Percentiles rank a stretch among this genome's conserved stretches.
phyloP scores from a whole-genome alignment of 495 filamentous ascomycete species.

The Lophiotrema nucula region DNA sequence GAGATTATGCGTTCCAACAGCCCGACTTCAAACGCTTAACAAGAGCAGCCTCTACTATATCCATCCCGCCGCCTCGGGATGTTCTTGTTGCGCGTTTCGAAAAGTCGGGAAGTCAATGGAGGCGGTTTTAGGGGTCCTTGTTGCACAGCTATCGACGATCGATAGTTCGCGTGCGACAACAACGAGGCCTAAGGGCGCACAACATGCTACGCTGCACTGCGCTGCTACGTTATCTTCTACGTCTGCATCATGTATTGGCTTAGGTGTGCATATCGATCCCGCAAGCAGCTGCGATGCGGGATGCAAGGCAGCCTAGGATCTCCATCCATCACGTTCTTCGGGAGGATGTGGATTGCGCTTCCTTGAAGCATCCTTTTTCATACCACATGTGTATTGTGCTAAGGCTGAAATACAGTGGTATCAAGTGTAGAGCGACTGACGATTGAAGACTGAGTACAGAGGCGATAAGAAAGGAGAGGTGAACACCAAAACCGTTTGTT shows the following conservation, averaged over 20 bases:
- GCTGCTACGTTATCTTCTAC: not conserved
- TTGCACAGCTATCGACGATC: not conserved
- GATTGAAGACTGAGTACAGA: not conserved
- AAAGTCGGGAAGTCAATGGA: not conserved
- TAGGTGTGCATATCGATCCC: too few relatives aligned
- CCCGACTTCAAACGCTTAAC: not conserved
- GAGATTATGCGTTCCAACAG: not conserved
- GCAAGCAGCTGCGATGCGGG: not conserved
- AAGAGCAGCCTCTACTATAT: not conserved
- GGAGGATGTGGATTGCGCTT: not conserved
- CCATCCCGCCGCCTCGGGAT: not conserved
- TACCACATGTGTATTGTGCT: too few relatives aligned
- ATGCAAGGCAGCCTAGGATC: not conserved
- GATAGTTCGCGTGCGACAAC: not conserved
- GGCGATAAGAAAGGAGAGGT: not conserved
- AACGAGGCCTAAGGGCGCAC: not conserved
- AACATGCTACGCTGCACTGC: not conserved
- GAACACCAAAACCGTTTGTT: not conserved
- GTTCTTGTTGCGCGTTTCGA: not conserved
- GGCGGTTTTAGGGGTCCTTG: not conserved
- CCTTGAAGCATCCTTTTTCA: not conserved
- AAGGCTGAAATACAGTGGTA: too few relatives aligned
- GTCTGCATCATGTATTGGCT: not conserved
- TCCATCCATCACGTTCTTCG: not conserved
- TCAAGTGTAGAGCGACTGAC: too few relatives aligned